A percentile compares a stretch with the other conserved stretches of the same genome.
Conservation (phyloP, 495 filamentous ascomycete species). For the Lophiostoma macrostomum region DNA sequence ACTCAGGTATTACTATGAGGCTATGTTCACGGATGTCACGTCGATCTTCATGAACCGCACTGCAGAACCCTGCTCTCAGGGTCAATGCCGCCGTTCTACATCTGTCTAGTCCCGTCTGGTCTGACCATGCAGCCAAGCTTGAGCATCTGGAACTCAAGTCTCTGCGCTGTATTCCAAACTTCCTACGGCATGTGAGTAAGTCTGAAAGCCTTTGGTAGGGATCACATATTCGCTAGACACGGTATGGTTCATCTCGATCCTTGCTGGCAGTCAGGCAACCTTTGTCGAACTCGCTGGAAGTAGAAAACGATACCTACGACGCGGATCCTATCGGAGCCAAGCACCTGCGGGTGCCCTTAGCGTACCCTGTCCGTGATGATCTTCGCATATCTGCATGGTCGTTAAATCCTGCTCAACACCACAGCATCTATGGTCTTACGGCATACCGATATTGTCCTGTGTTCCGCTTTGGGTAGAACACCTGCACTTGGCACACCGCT, state of each 20-base stretch:
- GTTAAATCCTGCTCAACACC: slow-evolving; percentile 13
- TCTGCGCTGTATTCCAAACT: too few species aligned
- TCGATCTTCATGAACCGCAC: slow-evolving; percentile 1
- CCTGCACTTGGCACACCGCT: slow-evolving; percentile 19
- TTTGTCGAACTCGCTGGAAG: too few species aligned
- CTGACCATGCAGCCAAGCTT: slow-evolving; percentile 19
- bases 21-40: slow-evolving; percentile 15
- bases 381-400: background rate
- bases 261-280: too few species aligned
- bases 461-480: slow-evolving; percentile 1
- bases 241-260: too few species aligned
- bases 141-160: background rate
- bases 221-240: too few species aligned
- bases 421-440: slow-evolving; percentile 21
- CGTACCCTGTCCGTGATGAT: slow-evolving; percentile 10
- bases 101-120: background rate
- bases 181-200: too few species aligned
- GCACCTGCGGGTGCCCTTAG: slow-evolving; percentile 5
- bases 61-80: background rate
- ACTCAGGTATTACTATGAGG: too few species aligned
- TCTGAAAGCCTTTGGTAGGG: too few species aligned
- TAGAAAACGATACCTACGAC: too few species aligned
- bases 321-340: too few species aligned
- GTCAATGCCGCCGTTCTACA: background rate
- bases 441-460: slow-evolving; percentile 25